Evolutionary conservation across 768 basidiomycete genomes (phyloP).

Genomic region (Hericium coralloides): DNA sequence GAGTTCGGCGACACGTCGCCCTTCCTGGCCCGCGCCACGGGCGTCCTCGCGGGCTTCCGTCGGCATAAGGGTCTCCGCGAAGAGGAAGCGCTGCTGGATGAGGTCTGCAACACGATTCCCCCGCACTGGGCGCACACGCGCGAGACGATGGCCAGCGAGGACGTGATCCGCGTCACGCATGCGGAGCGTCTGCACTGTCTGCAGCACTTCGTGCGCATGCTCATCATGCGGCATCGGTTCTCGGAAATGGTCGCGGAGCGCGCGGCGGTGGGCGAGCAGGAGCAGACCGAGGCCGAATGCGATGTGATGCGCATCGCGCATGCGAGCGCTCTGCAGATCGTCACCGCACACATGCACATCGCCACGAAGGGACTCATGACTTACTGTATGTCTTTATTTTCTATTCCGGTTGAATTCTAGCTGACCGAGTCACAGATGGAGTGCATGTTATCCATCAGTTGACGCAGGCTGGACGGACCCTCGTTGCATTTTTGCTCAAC

Average conservation of each 20-base stretch:
- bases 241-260: constrained; percentile 69
- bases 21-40: constrained; percentile 69
- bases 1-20: constrained; percentile 54
- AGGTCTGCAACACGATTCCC: constrained; percentile 64
- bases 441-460: constrained; percentile 95
- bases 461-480: constrained; percentile 86
- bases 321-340: background rate
- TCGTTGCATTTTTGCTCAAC: constrained; percentile 80
- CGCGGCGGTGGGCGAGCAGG: constrained; percentile 38
- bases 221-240: constrained; percentile 85
- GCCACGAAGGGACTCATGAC: constrained; percentile 90
- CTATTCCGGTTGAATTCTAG: constrained; percentile 2
- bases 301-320: constrained; percentile 66
- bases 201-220: constrained; percentile 79
- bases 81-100: constrained; percentile 75
- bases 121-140: constrained; percentile 72
- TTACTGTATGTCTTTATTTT: constrained; percentile 57
- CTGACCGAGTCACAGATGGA: constrained; percentile 46
- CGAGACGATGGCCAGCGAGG: constrained; percentile 75
- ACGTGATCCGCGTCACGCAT: constrained; percentile 86
- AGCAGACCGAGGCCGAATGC: constrained; percentile 60
- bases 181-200: constrained; percentile 80
- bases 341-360: constrained; percentile 48
- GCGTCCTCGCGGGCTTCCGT: constrained; percentile 53
- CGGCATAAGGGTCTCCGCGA: constrained; percentile 62